Conservation (phyloP, 2,329 filamentous ascomycete species). For the Hymenotorrendiella dingleyae region DNA sequence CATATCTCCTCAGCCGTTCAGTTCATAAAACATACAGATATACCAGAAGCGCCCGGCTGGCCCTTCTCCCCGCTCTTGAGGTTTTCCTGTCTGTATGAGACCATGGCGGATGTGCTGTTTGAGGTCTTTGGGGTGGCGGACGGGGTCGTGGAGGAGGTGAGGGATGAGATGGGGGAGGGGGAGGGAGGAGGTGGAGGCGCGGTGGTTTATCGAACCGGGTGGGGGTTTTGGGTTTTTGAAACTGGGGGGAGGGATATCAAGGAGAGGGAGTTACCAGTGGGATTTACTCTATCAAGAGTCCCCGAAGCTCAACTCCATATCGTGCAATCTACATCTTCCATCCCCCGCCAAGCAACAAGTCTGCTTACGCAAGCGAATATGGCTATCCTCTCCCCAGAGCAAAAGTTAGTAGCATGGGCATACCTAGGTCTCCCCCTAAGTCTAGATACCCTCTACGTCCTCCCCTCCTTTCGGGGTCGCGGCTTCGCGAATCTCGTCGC, state of each 20-base stretch:
- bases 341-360: slow-evolving; percentile 21
- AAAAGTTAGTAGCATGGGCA: slow-evolving; percentile 24
- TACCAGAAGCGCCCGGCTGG: slow-evolving; percentile 27
- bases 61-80: slow-evolving; percentile 23
- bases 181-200: too few relatives aligned
- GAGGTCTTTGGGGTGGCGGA: too few relatives aligned
- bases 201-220: slow-evolving; percentile 12
- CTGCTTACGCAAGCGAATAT: slow-evolving; percentile 22
- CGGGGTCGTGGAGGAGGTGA: too few relatives aligned
- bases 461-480: slow-evolving; percentile 22
- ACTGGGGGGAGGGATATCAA: not conserved
- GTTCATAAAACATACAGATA: slow-evolving; percentile 14
- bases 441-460: slow-evolving; percentile 28
- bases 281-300: slow-evolving; percentile 17
- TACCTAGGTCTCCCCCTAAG: slow-evolving; percentile 27
- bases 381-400: slow-evolving; percentile 14
- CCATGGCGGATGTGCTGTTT: slow-evolving; percentile 10
- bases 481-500: slow-evolving; percentile 25
- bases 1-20: slow-evolving; percentile 14
- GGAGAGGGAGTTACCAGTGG: slow-evolving; percentile 10
- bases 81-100: slow-evolving; percentile 22
- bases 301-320: slow-evolving; percentile 23
- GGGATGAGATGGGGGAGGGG: too few relatives aligned
- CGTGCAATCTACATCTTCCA: slow-evolving; percentile 25
- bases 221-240: slow-evolving; percentile 22